Percentiles rank a stretch among this genome's conserved stretches.
Evolutionary conservation across 2,329 filamentous ascomycete species (phyloP).

Genomic region (Xylariaceae sp.): DNA sequence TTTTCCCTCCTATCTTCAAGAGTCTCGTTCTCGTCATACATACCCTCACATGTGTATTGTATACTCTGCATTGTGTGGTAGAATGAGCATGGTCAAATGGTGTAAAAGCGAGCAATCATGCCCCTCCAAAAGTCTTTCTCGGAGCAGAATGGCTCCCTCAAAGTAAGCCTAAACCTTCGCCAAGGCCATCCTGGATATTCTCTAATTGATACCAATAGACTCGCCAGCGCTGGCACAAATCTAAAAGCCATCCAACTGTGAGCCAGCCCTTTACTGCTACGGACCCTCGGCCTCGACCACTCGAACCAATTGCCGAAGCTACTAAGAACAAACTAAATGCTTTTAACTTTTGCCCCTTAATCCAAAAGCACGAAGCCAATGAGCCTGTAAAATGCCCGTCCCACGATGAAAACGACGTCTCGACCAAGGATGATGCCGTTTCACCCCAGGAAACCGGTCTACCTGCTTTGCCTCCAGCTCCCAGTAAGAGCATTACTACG

Average conservation of each 20-base stretch:
- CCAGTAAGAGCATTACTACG: slow-evolving; percentile 47
- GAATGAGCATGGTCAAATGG: slow-evolving; percentile 31
- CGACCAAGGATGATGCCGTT: neutral
- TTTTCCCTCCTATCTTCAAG: neutral
- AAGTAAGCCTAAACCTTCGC: slow-evolving; percentile 28
- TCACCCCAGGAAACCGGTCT: slow-evolving; percentile 10
- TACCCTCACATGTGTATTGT: slow-evolving; percentile 1
- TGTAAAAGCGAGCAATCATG: slow-evolving; percentile 38
- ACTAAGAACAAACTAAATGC: slow-evolving; percentile 66
- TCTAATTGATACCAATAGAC: slow-evolving; percentile 24
- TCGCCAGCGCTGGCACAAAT: slow-evolving; percentile 57
- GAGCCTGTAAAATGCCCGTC: slow-evolving; percentile 23
- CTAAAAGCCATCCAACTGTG: slow-evolving; percentile 56
- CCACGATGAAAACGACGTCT: slow-evolving; percentile 13
- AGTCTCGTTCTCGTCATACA: neutral
- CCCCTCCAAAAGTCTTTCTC: slow-evolving; percentile 50
- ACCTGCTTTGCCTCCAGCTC: slow-evolving; percentile 25
- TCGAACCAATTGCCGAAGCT: slow-evolving; percentile 59
- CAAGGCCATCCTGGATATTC: neutral
- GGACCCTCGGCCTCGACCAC: slow-evolving; percentile 40
- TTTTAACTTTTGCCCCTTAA: slow-evolving; percentile 58
- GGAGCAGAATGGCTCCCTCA: slow-evolving; percentile 44
- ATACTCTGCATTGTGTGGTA: neutral
- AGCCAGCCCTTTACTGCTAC: slow-evolving; percentile 42
- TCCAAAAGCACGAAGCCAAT: slow-evolving; percentile 30